A percentile compares a stretch with the other conserved stretches of the same genome.
These are phyloP conservation scores for Penicillium glabrum DNA, from an alignment of 2,329 filamentous ascomycete genomes.

Conservation along the genomic window DNA sequence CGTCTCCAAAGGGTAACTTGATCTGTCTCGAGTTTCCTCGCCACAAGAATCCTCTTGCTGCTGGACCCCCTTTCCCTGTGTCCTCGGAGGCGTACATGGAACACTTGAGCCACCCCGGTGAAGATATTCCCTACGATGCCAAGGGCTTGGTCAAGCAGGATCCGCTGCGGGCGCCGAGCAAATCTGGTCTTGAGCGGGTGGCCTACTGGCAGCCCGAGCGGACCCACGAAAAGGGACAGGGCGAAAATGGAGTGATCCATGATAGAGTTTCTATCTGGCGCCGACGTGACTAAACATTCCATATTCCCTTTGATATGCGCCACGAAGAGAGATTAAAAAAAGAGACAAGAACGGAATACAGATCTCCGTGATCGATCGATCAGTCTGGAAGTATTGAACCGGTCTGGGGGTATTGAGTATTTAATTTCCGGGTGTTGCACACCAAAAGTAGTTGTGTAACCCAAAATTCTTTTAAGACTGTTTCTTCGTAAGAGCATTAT, in stretches of 20 bases:
- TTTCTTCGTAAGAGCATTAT: constrained; percentile 75
- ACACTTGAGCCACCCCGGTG: constrained; percentile 69
- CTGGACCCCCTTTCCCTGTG: constrained; percentile 73
- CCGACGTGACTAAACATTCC: constrained; percentile 27
- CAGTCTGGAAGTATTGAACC: neutral
- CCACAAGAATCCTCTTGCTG: constrained; percentile 62
- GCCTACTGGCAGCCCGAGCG: constrained; percentile 57
- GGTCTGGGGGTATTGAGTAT: neutral
- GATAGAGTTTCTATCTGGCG: constrained; percentile 48
- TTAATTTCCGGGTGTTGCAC: neutral
- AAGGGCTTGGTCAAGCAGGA: constrained; percentile 52
- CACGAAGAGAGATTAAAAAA: too few species aligned
- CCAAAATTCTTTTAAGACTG: neutral
- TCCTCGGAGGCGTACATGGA: constrained; percentile 69
- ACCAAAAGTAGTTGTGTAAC: neutral
- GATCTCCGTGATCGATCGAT: neutral
- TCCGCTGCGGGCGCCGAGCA: constrained; percentile 46
- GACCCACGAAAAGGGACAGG: constrained; percentile 57
- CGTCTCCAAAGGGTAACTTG: constrained; percentile 49
- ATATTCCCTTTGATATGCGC: neutral
- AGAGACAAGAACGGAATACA: neutral
- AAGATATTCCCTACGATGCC: constrained; percentile 62
- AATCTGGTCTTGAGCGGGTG: constrained; percentile 45
- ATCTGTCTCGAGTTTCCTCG: constrained; percentile 77
- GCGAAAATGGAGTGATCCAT: constrained; percentile 39